Evolutionary conservation across 2,329 filamentous ascomycete genomes (phyloP).

Genomic region (Fonsecaea erecta): DNA sequence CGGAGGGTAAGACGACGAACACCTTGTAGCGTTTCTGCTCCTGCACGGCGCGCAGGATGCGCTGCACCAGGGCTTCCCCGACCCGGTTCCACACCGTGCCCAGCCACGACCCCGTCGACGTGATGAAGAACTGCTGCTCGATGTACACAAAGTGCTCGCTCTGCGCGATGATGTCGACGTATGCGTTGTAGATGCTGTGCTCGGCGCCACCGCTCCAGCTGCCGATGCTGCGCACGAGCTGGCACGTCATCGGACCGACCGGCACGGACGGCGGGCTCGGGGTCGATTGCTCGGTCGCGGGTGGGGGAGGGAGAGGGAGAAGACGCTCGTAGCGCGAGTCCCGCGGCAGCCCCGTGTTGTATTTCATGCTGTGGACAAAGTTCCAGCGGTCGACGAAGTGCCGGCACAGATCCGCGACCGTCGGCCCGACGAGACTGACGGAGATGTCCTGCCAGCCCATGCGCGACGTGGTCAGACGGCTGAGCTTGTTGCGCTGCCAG

Average conservation of each 20-base stretch:
- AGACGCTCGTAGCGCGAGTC: slow-evolving; percentile 14
- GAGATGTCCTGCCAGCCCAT: slow-evolving; percentile 96
- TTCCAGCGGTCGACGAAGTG: slow-evolving; percentile 91
- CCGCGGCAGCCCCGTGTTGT: slow-evolving; percentile 61
- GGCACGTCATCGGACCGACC: slow-evolving; percentile 53
- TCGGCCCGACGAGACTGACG: slow-evolving; percentile 73
- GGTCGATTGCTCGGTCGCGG: slow-evolving; percentile 40
- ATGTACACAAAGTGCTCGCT: slow-evolving; percentile 77
- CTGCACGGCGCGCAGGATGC: slow-evolving; percentile 71
- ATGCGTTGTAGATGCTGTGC: slow-evolving; percentile 85
- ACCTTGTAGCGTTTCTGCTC: slow-evolving; percentile 71
- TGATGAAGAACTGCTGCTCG: slow-evolving; percentile 89
- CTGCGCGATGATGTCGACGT: slow-evolving; percentile 70
- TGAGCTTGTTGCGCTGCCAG: slow-evolving; percentile 84
- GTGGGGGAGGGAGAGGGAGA: no score
- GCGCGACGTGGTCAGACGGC: slow-evolving; percentile 74
- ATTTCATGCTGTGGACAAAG: slow-evolving; percentile 84
- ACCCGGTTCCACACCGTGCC: slow-evolving; percentile 76
- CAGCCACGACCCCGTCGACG: slow-evolving; percentile 71
- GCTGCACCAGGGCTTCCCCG: slow-evolving; percentile 75
- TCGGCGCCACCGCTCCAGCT: slow-evolving; percentile 68
- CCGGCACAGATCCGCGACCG: slow-evolving; percentile 71
- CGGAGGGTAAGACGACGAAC: slow-evolving; percentile 76
- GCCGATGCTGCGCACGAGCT: slow-evolving; percentile 50
- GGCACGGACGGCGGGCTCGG: slow-evolving; percentile 64